Conservation (phyloP, 192 early-diverging fungal genomes). For the Coemansia sp. region DNA sequence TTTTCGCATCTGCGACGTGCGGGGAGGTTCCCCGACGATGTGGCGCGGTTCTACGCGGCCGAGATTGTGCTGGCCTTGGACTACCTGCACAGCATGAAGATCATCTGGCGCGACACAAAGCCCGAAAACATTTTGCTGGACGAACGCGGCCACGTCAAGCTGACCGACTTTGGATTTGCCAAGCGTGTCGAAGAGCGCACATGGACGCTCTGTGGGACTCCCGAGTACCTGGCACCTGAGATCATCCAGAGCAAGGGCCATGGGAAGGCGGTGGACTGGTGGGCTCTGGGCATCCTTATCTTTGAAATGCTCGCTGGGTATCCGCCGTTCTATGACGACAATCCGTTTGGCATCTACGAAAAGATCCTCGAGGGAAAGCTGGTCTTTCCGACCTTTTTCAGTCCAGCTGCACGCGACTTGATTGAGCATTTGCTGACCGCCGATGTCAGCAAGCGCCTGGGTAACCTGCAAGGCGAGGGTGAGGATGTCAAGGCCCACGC, state of each 20-base stretch:
- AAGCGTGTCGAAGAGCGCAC: conserved; percentile 86
- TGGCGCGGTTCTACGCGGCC: conserved; percentile 93
- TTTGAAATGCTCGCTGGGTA: conserved; percentile 98
- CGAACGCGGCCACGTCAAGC: conserved; percentile 88
- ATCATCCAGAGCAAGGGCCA: conserved; percentile 98
- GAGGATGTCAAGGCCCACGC: conserved; percentile 91
- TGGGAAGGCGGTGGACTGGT: conserved; percentile 98
- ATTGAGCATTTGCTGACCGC: conserved; percentile 88
- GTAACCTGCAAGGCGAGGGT: conserved; percentile 88
- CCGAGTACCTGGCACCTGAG: conserved; percentile 95
- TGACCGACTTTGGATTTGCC: conserved; percentile 98
- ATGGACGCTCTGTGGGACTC: conserved; percentile 98
- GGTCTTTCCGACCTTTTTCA: conserved; percentile 85
- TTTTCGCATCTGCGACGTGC: conserved; percentile 93
- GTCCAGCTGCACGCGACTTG: conserved; percentile 79
- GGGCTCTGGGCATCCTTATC: conserved; percentile 95
- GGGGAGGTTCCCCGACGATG: conserved; percentile 89
- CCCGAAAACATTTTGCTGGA: conserved; percentile 88
- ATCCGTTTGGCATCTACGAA: conserved; percentile 97
- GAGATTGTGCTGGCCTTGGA: conserved; percentile 95
- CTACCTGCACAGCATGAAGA: conserved; percentile 88
- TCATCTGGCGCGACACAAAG: conserved; percentile 97
- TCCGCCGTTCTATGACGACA: conserved; percentile 98
- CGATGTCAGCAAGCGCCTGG: conserved; percentile 88
- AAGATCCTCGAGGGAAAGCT: conserved; percentile 93